Base-by-base conservation (phyloP, 805 yeast genomes). In the Wickerhamiella parazyma region DNA sequence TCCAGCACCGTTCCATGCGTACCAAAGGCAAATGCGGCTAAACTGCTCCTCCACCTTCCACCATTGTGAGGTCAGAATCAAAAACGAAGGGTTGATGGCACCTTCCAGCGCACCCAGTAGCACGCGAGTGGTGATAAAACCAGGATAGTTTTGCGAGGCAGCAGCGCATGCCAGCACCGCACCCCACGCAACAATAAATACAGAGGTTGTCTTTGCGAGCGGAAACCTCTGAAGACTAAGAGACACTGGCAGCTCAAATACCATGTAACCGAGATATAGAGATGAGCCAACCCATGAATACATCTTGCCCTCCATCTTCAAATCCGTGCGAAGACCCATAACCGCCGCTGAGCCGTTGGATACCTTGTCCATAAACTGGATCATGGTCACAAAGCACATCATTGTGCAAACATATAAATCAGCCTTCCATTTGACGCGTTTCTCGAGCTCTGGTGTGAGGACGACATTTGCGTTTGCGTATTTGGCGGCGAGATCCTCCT, bases 121-220 rank as follows among this genome's bases (percentile, higher is more conserved):
- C 4, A 67, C 66, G 53, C 81, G 63, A n/a, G 69, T 56, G 7
- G 68, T 64, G 21, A 72, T 50, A 41, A 73, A 65, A 0, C 75
- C 70, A 7, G 70, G 61, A 48, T 65, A 72, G 25, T 55, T 60
- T 33, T 65, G 55, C 2, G 77, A 69, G 1, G 80, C 68, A 48
- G 71, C 74, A n/a, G 73, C 61, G 29, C 72, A 64, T 28, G 45
- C 35, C 16, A 76, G 58, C n/a, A 75, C 56, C 24, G 56, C 52
- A 18, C 85, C 85, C 86, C 87, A 80, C 0, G 72, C 35, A n/a
- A 75, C 53, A 33, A 78, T 68, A 47, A 70, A 68, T 1, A 58
- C 48, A 8, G 73, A 61, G 2, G 70, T 63, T 1, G 73, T 59
- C 49, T 71, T 73, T 5, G 76, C 68, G 48, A 78, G 65, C 2